Base-by-base conservation (phyloP, 2,329 filamentous ascomycete genomes). In the Botrytis hyacinthi region DNA sequence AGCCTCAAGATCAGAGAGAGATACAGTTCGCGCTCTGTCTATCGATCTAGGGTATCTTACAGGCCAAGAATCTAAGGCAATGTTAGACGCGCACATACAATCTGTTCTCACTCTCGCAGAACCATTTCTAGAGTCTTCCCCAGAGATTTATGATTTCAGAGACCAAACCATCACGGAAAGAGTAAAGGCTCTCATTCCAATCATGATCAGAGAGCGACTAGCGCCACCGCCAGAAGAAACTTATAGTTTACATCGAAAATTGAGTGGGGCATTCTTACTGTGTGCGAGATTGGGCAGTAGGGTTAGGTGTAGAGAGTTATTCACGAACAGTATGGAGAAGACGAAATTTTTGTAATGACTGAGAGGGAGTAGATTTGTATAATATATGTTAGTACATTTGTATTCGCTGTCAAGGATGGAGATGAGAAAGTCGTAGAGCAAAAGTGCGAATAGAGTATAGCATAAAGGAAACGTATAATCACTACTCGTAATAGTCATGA, bases 141-240 rank as follows among this genome's bases (percentile, higher is more conserved):
- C 94, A 0, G 91, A 92, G 69, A 83, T 97, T 0, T 99, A 99
- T 82, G 94, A 99, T 81, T 99, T 99, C 83, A 86, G 89, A 74
- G 90, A 95, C 80, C 96, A 99, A 85, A 99, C 95, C 1, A 98
- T 99, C 78, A 99, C 96, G 1, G 95, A 98, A 80, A 88, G 97
- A 62, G 95, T 99, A 73, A 91, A 95, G 79, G 88, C 86, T 5
- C 87, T 97, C 71, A 98, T 99, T 77, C 96, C 96, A 26, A 85
- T 97, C 71, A 99, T 99, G 96, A 87, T 99, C 65, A 89, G 89
- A 73, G 96, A 99, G 85, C 85, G 96, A 51, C 84, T 99, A 32
- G 90, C 93, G 26, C 95, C 96, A 37, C 96, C 97, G 37, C 96
- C 96, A 0, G 97, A 99, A 84, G 96, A 99, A 86, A 99, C 96